phyloP scores from a whole-genome alignment of 371 early-diverging fungal genomes.

The Quaeritorhiza haematococci region DNA sequence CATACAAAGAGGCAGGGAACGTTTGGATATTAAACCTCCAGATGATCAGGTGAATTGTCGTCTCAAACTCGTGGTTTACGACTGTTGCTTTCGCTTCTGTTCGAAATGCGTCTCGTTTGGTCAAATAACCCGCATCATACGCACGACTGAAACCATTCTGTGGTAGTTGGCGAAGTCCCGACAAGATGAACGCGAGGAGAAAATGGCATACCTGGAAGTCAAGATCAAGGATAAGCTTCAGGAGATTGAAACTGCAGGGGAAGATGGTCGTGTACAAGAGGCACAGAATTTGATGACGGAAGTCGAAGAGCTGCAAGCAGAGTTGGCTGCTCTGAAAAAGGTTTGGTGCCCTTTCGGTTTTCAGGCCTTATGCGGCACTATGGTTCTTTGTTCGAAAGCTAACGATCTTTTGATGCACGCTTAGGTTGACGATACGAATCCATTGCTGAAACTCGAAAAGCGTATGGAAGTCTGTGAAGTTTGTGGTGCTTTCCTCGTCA shows the following conservation, averaged over 20 bases:
- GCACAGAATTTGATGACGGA: constrained; percentile 59
- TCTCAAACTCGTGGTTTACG: too few relatives aligned
- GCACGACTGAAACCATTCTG: too few relatives aligned
- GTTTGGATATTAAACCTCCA: constrained; percentile 59
- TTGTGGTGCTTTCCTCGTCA: constrained; percentile 84
- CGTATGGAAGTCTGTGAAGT: constrained; percentile 83
- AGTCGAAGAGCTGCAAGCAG: constrained; percentile 61
- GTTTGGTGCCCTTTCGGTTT: background rate
- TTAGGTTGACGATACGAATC: constrained; percentile 53
- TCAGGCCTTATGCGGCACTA: too few relatives aligned
- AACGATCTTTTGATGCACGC: too few relatives aligned
- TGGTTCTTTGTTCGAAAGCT: too few relatives aligned
- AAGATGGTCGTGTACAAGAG: constrained; percentile 75
- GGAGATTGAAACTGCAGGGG: constrained; percentile 70
- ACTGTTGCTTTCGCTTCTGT: too few relatives aligned
- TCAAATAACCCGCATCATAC: too few relatives aligned
- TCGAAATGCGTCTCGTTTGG: too few relatives aligned
- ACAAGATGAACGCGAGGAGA: constrained; percentile 76
- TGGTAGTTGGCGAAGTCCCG: constrained; percentile 58
- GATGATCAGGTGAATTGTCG: constrained; percentile 58
- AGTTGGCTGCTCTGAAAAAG: constrained; percentile 26
- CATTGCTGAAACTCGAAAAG: constrained; percentile 67
- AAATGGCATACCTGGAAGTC: constrained; percentile 75
- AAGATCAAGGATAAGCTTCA: constrained; percentile 68
- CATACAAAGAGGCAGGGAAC: constrained; percentile 68